Base-by-base conservation (phyloP, 202 grass and related monocot genomes). In the Thinopyrum obtusiflorum region DNA sequence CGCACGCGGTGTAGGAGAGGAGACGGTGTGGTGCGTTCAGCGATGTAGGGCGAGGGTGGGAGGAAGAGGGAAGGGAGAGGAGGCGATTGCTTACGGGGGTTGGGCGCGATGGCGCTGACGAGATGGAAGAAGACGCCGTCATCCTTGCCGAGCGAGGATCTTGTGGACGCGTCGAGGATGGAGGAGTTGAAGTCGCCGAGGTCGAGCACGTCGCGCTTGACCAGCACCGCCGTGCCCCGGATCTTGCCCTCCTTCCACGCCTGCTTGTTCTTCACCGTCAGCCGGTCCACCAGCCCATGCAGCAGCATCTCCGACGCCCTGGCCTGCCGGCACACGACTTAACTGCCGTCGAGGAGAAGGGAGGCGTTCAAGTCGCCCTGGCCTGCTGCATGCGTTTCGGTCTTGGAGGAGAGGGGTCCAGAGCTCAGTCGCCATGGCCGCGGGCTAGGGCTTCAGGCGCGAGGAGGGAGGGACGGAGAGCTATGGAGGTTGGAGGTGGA, bases 51-150 rank as follows among this genome's bases (percentile, higher is more conserved):
- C 3, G 25, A 14, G 12, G 26, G 26, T 1, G 21, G 23, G 10
- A 63, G 61, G 23, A 2, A 7, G 60, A 12, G 6, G 5, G 21
- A 49, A 6, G 4, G 15, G 12, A 2, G 4, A 6, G 33, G 8
- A 4, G 3, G 33, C 0, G 9, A 1, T n/a, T n/a, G 84, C 76
- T 77, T 80, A 98, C 95, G 9, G 14, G 79, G 82, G 63, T 98
- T 91, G 5, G 75, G 73, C 20, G 79, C 85, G 76, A 93, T 98
- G 82, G 95, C 81, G 84, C 93, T 95, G 89, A 98, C 86, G 82
- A 98, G 95, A 1, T 73, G 88, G 81, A 98, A 88, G 49, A 79
- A 6, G 84, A 98, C 69, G 53, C 87, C 79, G 36, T 83, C 61
- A 0, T 84, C 60, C 26, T 47, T 1, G 47, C 89, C 93, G 72